Conservation (phyloP, 2,329 filamentous ascomycete genomes). For the Diaporthe citri region DNA sequence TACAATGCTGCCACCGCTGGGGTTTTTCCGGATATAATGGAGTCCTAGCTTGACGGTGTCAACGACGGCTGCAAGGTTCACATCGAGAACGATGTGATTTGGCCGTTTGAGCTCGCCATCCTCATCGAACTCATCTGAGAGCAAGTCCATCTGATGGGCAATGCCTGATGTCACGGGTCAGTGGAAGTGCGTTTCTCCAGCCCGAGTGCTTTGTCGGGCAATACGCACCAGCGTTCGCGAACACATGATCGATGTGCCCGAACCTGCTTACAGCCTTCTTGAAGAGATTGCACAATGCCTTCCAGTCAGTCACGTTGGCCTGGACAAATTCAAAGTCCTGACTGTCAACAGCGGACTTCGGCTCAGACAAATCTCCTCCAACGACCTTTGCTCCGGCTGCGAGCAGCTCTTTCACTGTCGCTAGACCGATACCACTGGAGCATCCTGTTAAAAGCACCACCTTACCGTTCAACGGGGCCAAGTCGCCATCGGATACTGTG, state of each 20-base stretch:
- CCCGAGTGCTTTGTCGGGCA: background rate
- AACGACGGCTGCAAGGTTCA: background rate
- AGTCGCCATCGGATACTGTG: constrained; percentile 1
- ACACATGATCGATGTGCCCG: constrained; percentile 12
- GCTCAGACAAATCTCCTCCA: background rate
- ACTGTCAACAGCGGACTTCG: background rate
- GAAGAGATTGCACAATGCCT: background rate
- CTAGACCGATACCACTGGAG: constrained; percentile 20
- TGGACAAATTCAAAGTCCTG: background rate
- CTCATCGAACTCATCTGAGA: constrained; percentile 12
- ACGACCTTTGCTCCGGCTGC: constrained; percentile 3
- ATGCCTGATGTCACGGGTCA: background rate
- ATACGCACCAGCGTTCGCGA: constrained; percentile 26
- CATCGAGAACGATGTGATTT: constrained; percentile 1
- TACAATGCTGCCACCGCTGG: constrained; percentile 15
- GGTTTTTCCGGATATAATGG: background rate
- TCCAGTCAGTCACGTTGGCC: constrained; percentile 16
- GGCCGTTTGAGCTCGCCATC: constrained; percentile 13
- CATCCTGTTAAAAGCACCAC: constrained; percentile 12
- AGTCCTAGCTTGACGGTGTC: constrained; percentile 23
- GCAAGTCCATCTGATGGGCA: constrained; percentile 10
- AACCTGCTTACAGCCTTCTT: background rate
- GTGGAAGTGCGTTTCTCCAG: background rate
- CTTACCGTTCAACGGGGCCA: background rate
- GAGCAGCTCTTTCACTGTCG: constrained; percentile 8